These are phyloP conservation scores for Tuber magnatum DNA, from an alignment of 495 filamentous ascomycete genomes.

Conservation along the genomic window DNA sequence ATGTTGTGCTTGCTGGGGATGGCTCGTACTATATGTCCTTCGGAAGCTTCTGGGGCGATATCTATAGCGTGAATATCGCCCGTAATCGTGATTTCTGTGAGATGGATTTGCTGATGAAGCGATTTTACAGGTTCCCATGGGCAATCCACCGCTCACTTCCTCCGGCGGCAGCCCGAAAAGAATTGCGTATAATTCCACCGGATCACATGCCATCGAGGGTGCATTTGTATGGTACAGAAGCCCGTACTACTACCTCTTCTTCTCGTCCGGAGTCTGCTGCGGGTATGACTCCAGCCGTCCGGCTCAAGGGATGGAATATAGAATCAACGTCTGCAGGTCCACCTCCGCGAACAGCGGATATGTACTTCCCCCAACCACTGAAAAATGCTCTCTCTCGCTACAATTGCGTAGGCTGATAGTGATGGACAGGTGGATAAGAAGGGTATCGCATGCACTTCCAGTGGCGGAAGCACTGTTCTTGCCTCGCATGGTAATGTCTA, in stretches of 20 bases:
- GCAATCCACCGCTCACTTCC: conserved; percentile 41
- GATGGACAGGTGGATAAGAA: conserved; percentile 47
- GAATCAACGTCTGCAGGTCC: conserved; percentile 58
- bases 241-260: conserved; percentile 61
- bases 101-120: neutral
- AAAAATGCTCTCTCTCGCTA: neutral
- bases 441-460: conserved; percentile 51
- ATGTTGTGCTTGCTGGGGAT: conserved; percentile 48
- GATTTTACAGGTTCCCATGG: conserved; percentile 44
- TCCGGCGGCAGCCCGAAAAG: conserved; percentile 44
- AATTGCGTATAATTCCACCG: conserved; percentile 52
- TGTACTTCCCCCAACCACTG: conserved; percentile 24
- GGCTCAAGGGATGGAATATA: conserved; percentile 57
- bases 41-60: conserved; percentile 63
- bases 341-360: conserved; percentile 50
- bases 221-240: conserved; percentile 51
- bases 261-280: conserved; percentile 58
- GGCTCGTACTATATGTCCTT: conserved; percentile 53
- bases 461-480: conserved; percentile 59
- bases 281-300: conserved; percentile 45
- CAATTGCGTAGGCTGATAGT: neutral
- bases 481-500: conserved; percentile 59
- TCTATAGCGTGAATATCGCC: conserved; percentile 50
- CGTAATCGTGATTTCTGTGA: neutral
- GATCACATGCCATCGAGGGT: conserved; percentile 54